Evolutionary conservation across 805 yeast species (phyloP), one percentile per base, ranked within the genome.

Genomic region (Suhomyces tanzawaensis): DNA sequence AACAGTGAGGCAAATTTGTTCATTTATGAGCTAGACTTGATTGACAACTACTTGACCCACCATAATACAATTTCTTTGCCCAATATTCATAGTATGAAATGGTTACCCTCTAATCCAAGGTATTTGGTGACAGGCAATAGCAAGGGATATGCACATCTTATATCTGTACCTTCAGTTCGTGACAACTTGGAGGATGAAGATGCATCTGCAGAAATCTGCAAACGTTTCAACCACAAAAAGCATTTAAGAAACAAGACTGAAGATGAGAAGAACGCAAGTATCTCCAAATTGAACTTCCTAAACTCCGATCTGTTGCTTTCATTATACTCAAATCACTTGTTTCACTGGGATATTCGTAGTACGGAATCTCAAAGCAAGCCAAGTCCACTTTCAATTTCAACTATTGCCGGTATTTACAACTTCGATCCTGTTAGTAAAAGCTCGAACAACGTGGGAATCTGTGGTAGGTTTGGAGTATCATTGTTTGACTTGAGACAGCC

Each of bases 151-250:
- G 86, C 81, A 0, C 86, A 90, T 58, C 57, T 89, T 42, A 77
- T 86, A 3, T 66, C 82, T 13, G 69, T 88, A 7, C 93, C 95
- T 1, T 74, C 71, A 32, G 62, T 76, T 6, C 13, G 32, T 1
- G 49, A 40, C 7, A 48, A 36, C 13, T 47, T 39, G 19, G 65
- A 62, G 4, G 64, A 63, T 5, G 71, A 51, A 3, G 57, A 62
- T 16, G 57, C 71, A 17, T 66, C 73, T 39, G 96, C 96, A 0
- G 87, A 81, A 55, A 82, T 89, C 15, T 64, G 83, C 44, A 84
- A 80, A 55, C 67, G 95, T 26, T 89, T 82, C 65, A 86, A 86
- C 58, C 96, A 89, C 62, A 66, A 73, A 35, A 81, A 81, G 48
- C 89, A 82, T 53, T 57, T 85, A 38, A 58, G 55, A 21, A 55